phyloP scores from a whole-genome alignment of 2,329 filamentous ascomycete genomes.

The Pseudogymnoascus sp. region DNA sequence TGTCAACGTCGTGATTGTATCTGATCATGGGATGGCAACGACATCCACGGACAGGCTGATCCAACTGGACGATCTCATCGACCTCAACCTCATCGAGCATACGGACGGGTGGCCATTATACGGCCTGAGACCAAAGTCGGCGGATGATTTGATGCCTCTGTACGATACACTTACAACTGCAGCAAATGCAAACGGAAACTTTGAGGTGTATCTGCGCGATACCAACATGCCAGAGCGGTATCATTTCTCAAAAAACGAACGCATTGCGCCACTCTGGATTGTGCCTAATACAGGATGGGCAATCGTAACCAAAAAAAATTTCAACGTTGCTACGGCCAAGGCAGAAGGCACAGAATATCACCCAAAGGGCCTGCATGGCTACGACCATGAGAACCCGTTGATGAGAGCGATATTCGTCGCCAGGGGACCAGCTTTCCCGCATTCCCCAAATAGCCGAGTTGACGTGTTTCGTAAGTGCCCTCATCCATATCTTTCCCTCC shows the following conservation, averaged over 20 bases:
- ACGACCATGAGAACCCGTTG: constrained; percentile 87
- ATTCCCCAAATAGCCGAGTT: constrained; percentile 70
- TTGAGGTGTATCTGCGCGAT: constrained; percentile 82
- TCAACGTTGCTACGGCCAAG: constrained; percentile 62
- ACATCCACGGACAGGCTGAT: constrained; percentile 74
- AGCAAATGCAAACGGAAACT: constrained; percentile 50
- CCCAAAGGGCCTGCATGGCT: constrained; percentile 83
- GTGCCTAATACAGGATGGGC: constrained; percentile 90
- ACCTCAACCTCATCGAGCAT: constrained; percentile 69
- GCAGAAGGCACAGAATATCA: constrained; percentile 61
- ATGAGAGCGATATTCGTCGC: constrained; percentile 97
- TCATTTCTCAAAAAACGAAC: constrained; percentile 79
- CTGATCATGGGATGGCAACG: constrained; percentile 96
- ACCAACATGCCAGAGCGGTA: constrained; percentile 86
- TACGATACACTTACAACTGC: constrained; percentile 55
- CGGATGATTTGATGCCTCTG: constrained; percentile 56
- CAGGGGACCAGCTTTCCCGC: constrained; percentile 83
- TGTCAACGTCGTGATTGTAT: constrained; percentile 93
- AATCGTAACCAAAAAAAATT: constrained; percentile 72
- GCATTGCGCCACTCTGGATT: constrained; percentile 93
- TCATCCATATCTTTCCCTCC: neutral
- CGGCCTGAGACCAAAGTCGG: constrained; percentile 73
- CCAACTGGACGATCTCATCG: constrained; percentile 83
- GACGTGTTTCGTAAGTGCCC: constrained; percentile 67
- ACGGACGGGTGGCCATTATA: constrained; percentile 92